These are phyloP conservation scores for Talaromyces liani DNA, from an alignment of 495 filamentous ascomycete species.

Conservation along the genomic window DNA sequence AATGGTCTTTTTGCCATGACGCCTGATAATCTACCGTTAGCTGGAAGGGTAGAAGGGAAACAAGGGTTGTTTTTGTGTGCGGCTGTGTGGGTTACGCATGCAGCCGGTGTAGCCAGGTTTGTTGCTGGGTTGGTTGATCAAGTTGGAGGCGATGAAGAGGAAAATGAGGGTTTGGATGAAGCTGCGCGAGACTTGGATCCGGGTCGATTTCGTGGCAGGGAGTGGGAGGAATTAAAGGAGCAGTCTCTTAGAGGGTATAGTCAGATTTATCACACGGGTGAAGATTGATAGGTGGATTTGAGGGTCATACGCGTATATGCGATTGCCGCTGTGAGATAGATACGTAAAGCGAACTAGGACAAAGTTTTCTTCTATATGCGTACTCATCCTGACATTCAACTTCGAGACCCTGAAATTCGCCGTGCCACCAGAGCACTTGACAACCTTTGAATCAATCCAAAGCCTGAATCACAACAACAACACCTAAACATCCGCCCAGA, in stretches of 20 bases:
- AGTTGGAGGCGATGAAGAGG: constrained; percentile 10
- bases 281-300: not conserved
- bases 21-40: constrained; percentile 29
- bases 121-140: constrained; percentile 14
- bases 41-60: constrained; percentile 17
- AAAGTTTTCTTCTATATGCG: no score
- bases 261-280: constrained; percentile 23
- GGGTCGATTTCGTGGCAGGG: constrained; percentile 20
- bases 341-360: no score
- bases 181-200: constrained; percentile 20
- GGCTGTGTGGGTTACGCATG: constrained; percentile 30
- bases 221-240: constrained; percentile 13
- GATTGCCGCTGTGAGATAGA: no score
- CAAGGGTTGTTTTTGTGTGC: constrained; percentile 23
- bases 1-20: constrained; percentile 33
- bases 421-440: no score
- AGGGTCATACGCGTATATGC: no score
- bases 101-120: constrained; percentile 26
- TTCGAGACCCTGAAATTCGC: not conserved
- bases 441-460: no score
- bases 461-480: no score
- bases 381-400: not conserved
- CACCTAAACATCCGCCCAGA: no score
- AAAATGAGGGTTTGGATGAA: constrained; percentile 11
- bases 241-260: constrained; percentile 26